These are phyloP conservation scores for Sporothrix sp. DNA, from an alignment of 2,329 filamentous ascomycete species.

Conservation along the genomic window DNA sequence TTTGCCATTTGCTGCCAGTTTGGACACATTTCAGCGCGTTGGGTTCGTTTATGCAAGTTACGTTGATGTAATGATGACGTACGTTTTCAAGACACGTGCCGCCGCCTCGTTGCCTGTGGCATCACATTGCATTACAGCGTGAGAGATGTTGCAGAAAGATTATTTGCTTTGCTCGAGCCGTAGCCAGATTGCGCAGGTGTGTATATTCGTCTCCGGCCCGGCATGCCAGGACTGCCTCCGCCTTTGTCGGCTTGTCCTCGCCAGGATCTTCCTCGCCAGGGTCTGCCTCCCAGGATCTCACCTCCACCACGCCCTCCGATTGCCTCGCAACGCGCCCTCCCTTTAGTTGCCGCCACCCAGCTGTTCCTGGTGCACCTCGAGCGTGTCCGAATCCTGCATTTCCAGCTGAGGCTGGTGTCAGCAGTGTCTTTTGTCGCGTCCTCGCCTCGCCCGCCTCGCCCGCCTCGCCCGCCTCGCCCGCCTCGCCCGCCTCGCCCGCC, in stretches of 20 bases:
- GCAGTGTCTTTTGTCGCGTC: too few species aligned
- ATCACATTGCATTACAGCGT: too few species aligned
- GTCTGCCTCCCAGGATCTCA: too few species aligned
- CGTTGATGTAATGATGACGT: background rate
- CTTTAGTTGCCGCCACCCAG: conserved; percentile 58
- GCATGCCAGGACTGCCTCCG: background rate
- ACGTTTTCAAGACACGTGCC: too few species aligned
- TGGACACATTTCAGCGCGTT: background rate
- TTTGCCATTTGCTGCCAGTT: background rate
- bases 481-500: too few species aligned
- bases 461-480: too few species aligned
- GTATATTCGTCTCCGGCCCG: background rate
- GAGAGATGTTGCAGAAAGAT: background rate
- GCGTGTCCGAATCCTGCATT: conserved; percentile 90
- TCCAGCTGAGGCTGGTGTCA: conserved; percentile 62
- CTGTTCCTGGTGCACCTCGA: conserved; percentile 97
- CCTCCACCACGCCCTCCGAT: too few species aligned
- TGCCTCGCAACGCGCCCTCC: background rate
- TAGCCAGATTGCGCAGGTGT: background rate
- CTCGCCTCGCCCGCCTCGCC: background rate
- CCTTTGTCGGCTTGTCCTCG: too few species aligned
- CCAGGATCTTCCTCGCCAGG: too few species aligned
- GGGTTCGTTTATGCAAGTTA: background rate
- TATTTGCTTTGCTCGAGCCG: background rate
- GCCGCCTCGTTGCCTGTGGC: too few species aligned